phyloP scores from a whole-genome alignment of 2,329 filamentous ascomycete genomes.

The Pestalotiopsis sp. region DNA sequence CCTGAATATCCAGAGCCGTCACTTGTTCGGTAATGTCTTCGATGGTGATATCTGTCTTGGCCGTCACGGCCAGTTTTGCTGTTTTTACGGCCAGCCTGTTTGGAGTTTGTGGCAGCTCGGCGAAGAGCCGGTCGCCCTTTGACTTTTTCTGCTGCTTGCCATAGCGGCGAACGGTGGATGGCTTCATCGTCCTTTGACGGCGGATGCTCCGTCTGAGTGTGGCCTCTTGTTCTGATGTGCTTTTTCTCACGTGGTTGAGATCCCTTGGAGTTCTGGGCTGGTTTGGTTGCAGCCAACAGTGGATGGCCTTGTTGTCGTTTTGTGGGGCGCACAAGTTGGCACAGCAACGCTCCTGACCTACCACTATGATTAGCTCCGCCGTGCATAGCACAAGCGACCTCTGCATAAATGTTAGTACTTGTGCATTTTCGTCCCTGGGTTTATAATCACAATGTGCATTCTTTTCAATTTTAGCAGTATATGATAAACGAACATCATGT shows the following conservation, averaged over 20 bases:
- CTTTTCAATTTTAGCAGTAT: no score
- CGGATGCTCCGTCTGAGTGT: neutral
- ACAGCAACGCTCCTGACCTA: neutral
- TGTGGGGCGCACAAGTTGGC: neutral
- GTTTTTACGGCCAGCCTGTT: conserved; percentile 30
- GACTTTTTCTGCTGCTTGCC: conserved; percentile 52
- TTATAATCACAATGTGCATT: no score
- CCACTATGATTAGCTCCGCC: neutral
- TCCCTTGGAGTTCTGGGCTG: neutral
- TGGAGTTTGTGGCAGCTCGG: conserved; percentile 55
- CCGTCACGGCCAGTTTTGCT: conserved; percentile 13
- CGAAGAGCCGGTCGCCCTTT: conserved; percentile 51
- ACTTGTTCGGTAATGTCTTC: conserved; percentile 36
- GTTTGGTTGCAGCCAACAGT: neutral
- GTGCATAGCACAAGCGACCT: no score
- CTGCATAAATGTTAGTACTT: no score
- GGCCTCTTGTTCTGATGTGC: neutral
- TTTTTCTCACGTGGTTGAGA: neutral
- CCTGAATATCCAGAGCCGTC: conserved; percentile 26
- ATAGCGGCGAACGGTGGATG: conserved; percentile 49
- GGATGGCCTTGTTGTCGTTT: neutral
- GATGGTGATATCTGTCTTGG: conserved; percentile 28
- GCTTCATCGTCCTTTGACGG: conserved; percentile 46
- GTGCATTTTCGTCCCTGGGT: no score
- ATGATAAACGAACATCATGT: no score